Base-by-base conservation (phyloP, 768 basidiomycete species). In the Lanmaoa pseudosensibilis region DNA sequence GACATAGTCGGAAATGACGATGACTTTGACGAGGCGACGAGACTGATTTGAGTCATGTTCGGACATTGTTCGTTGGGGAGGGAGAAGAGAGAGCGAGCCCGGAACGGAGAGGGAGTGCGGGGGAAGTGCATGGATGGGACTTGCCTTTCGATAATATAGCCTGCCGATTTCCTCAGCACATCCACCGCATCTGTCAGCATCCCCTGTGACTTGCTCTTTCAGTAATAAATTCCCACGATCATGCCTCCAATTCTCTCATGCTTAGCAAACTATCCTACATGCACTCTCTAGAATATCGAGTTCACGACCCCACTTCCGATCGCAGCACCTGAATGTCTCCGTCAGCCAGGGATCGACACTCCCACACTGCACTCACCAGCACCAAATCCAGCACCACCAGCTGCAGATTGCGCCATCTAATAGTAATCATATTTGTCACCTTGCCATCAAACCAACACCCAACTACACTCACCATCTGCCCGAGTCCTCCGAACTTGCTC, bases 351-450 rank as follows among this genome's bases (percentile, higher is more conserved):
- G n/a, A 10, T 11, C 36, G 9, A n/a, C 21, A 15, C 10, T n/a
- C 5, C 2, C n/a, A 19, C 27, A 1, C 0, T 0, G 2, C 15
- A 66, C 75, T 61, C 21, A 74, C 77, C 76, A 50, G 76, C 78
- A 19, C 80, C 80, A 49, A 81, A 81, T 1, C 81, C 81, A 3
- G 74, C 69, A 36, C 81, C 82, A 18, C 79, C 70, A 1, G 68
- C 73, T 2, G 74, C 73, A 4, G 73, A 65, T 30, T 65, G 59
- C 5, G 65, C 72, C 66, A 73, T 69, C 73, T 73, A 16, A n/a
- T n/a, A n/a, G n/a, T n/a, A n/a, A 15, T 6, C 32, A 21, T 19
- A 2, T 45, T 11, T 23, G 44, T 65, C 52, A 61, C 23, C 3
- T 3, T 23, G 33, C 19, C 36, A 18, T 36, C 44, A 55, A 18